These are phyloP conservation scores for Paragyromitra xinjiangensis DNA, from an alignment of 495 filamentous ascomycete species.

Conservation along the genomic window DNA sequence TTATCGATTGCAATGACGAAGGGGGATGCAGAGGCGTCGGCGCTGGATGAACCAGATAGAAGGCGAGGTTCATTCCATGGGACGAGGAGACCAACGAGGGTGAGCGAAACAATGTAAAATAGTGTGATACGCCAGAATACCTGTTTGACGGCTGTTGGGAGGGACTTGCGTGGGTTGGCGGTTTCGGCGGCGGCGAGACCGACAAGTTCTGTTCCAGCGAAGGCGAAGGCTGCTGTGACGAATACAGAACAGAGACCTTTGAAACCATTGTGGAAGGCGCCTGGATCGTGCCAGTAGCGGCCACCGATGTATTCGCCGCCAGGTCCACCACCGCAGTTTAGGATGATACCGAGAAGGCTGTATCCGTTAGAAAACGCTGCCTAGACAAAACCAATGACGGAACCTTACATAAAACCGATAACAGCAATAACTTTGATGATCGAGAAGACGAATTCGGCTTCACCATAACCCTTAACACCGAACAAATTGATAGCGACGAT, in stretches of 20 bases:
- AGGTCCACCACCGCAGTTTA: slow-evolving; percentile 82
- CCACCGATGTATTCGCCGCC: slow-evolving; percentile 81
- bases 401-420: slow-evolving; percentile 81
- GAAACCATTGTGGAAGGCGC: slow-evolving; percentile 91
- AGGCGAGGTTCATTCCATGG: slow-evolving; percentile 72
- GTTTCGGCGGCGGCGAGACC: slow-evolving; percentile 90
- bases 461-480: slow-evolving; percentile 86
- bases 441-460: slow-evolving; percentile 89
- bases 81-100: slow-evolving; percentile 77
- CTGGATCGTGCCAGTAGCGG: slow-evolving; percentile 82
- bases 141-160: slow-evolving; percentile 88
- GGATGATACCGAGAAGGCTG: slow-evolving; percentile 78
- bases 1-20: slow-evolving; percentile 89
- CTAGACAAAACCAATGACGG: slow-evolving; percentile 27
- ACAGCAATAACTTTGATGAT: slow-evolving; percentile 86
- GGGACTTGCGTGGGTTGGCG: slow-evolving; percentile 82
- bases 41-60: slow-evolving; percentile 63
- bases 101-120: slow-evolving; percentile 81
- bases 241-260: slow-evolving; percentile 94
- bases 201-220: slow-evolving; percentile 92
- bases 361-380: slow-evolving; percentile 34
- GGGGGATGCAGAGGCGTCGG: slow-evolving; percentile 79
- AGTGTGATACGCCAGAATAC: slow-evolving; percentile 95
- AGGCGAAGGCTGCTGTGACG: slow-evolving; percentile 91
- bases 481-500: slow-evolving; percentile 86